Percentiles rank a stretch among this genome's conserved stretches.
Evolutionary conservation across 2,329 filamentous ascomycete genomes (phyloP).

Genomic region (Penicillium sclerotigenum): DNA sequence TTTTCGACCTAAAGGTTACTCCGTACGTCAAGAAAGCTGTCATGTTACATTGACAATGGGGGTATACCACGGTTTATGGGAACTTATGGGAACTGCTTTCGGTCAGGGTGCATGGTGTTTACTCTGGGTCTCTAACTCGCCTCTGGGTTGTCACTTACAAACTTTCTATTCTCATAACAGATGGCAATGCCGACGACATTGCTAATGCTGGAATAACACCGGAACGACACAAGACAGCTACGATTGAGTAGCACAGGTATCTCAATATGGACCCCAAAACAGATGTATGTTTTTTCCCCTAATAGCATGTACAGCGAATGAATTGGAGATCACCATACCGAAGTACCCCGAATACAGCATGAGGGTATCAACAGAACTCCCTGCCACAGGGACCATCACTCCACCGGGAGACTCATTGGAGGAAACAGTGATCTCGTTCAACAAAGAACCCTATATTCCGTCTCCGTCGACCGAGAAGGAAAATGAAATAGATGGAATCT

Average conservation of each 20-base stretch:
- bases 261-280: neutral
- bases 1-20: neutral
- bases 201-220: neutral
- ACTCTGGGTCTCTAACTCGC: neutral
- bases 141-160: neutral
- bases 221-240: neutral
- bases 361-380: neutral
- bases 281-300: neutral
- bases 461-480: neutral
- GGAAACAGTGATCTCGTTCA: neutral
- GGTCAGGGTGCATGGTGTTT: neutral
- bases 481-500: neutral
- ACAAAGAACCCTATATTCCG: neutral
- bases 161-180: neutral
- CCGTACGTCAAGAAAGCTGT: neutral
- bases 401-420: neutral
- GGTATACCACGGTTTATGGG: neutral
- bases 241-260: neutral
- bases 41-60: neutral
- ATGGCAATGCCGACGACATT: neutral
- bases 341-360: neutral
- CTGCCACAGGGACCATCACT: neutral
- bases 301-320: neutral
- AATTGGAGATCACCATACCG: too few species aligned
- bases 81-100: too few species aligned